Conservation (phyloP, 441 rosid genomes). For the Eugenia klotzschiana region DNA sequence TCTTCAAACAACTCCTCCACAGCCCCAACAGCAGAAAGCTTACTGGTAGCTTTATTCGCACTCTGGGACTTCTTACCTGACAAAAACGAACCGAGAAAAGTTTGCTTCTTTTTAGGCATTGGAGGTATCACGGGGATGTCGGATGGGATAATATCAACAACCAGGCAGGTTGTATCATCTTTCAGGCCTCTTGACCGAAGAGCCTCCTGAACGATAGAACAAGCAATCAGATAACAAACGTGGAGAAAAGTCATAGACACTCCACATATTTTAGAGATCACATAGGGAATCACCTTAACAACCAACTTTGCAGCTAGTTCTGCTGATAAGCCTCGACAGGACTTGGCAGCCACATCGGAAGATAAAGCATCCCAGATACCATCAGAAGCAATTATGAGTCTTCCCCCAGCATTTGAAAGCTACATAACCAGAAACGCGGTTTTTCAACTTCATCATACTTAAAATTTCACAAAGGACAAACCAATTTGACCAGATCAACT, state of each 20-base stretch:
- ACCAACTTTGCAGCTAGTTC: conserved; percentile 93
- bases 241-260: background rate
- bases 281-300: conserved; percentile 51
- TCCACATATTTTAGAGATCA: background rate
- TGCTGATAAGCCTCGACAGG: conserved; percentile 83
- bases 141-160: conserved; percentile 90
- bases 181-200: conserved; percentile 91
- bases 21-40: conserved; percentile 85
- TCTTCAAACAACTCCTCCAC: conserved; percentile 99
- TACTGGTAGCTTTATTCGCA: conserved; percentile 43
- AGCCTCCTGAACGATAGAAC: conserved; percentile 50
- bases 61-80: conserved; percentile 44
- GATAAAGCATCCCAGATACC: conserved; percentile 96
- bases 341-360: conserved; percentile 83
- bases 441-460: background rate
- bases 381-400: conserved; percentile 92
- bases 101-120: conserved; percentile 58
- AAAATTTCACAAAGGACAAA: background rate
- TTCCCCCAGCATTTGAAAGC: conserved; percentile 88
- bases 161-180: conserved; percentile 97
- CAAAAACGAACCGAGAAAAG: conserved; percentile 43
- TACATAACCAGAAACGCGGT: conserved; percentile 7
- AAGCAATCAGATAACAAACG: background rate
- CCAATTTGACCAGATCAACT: background rate
- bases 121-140: conserved; percentile 57